Evolutionary conservation across 2,329 filamentous ascomycete genomes (phyloP), one percentile per base, ranked within the genome.

Genomic region (Xylogone sp.): DNA sequence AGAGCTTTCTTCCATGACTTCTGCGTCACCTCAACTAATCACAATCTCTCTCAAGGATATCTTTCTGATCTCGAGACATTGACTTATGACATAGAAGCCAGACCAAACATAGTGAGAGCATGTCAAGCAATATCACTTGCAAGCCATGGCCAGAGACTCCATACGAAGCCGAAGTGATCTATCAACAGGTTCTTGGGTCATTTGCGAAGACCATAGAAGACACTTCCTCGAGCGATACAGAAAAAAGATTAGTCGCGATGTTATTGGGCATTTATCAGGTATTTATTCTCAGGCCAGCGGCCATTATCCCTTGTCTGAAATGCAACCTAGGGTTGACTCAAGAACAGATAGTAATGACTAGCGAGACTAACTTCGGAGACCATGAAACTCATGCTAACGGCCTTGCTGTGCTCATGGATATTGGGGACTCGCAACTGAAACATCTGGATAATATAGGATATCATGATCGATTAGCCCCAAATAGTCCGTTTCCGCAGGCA

Each of bases 1-100:
- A 44, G 56, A 48, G 52, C 56, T 24, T 62, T 62, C 53, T 57
- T 58, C 48, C 60, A 62, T 43, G 60, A 62, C n/a, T 62, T 49
- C 21, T 59, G 55, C 43, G 16, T 61, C 24, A 18, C 52, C 10
- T 50, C 57, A 7, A 48, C 55, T 12, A 61, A 59, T 34, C 27
- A n/a, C 16, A 45, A 53, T 22, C 43, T 62, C 3, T 61, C 60
- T 39, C 43, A 52, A 21, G 59, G 59, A 2, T 60, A 45, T 42
- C 52, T 62, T 10, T 49, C 56, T 45, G 45, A 51, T 16, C 31
- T 62, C 39, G 60, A 60, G 44, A 39, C 27, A 10, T 48, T 58
- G 51, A 31, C 51, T 4, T 45, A 49, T 43, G 46, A 49, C 10
- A 48, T 55, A n/a, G 56, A 55, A 9, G 49, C 46, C 18, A 47